Conservation (phyloP, 345 rosid species). For the Hibiscus tridactylites region DNA sequence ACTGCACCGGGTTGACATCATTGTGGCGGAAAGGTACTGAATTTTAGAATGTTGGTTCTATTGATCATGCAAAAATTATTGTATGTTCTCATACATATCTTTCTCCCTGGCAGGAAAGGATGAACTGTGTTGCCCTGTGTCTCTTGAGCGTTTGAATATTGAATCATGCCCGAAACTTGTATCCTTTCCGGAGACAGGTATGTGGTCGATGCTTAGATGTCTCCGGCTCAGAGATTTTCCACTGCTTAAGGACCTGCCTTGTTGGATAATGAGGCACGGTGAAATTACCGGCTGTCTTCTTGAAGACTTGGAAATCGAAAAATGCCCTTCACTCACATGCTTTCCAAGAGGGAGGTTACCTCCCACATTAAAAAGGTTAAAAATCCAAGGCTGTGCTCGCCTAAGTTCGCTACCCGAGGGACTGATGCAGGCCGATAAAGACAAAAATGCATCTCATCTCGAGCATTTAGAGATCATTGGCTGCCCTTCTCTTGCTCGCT, state of each 20-base stretch:
- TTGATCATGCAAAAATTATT: neutral
- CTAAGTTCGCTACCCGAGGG: slow-evolving; percentile 9
- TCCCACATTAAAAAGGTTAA: neutral
- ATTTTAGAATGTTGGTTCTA: neutral
- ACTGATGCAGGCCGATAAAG: neutral
- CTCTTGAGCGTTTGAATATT: slow-evolving; percentile 10
- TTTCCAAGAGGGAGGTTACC: slow-evolving; percentile 5
- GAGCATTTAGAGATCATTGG: slow-evolving; percentile 11
- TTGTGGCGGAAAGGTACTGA: neutral
- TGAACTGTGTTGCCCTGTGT: neutral
- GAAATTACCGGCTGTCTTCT: slow-evolving; percentile 1
- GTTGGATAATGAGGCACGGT: neutral
- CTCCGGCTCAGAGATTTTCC: neutral
- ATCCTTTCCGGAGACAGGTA: slow-evolving; percentile 1
- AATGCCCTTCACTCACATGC: slow-evolving; percentile 3
- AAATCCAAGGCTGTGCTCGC: neutral
- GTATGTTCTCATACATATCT: neutral
- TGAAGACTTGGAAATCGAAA: slow-evolving; percentile 4
- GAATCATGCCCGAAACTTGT: slow-evolving; percentile 13
- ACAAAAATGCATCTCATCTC: neutral
- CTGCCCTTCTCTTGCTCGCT: slow-evolving; percentile 16
- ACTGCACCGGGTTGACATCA: slow-evolving; percentile 4
- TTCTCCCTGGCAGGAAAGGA: neutral
- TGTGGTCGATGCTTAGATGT: neutral
- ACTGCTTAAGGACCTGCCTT: neutral